Base-by-base conservation (phyloP, 495 filamentous ascomycete genomes). In the Cercophora sp. region DNA sequence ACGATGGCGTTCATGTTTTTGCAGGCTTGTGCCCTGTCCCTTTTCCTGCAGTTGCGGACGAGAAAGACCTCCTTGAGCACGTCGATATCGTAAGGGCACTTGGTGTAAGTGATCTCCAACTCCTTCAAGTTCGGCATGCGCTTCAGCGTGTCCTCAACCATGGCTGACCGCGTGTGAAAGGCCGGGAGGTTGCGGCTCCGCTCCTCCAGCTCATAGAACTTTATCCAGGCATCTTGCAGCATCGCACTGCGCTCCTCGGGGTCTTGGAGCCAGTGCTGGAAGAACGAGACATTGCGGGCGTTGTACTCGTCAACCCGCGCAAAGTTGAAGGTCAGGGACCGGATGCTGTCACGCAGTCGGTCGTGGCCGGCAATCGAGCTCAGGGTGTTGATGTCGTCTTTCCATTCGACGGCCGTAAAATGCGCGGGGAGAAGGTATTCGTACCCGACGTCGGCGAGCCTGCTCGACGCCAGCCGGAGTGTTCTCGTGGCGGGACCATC, bases 321-420 rank as follows among this genome's bases (percentile, higher is more conserved):
- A 50, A 77, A 71, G 61, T 75, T 75, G 56, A 77, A 68, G 52
- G 67, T 69, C 55, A 76, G 54, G 13, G 68, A 66, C 31, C 55
- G 61, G 65, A 75, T 73, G 45, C 60, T 66, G 27, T 56, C 55
- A 39, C 70, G 66, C 19, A 77, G 64, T 6, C 70, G 72, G 19
- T 70, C 67, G 51, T 74, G 68, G 48, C 60, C 56, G 34, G 74
- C 71, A 48, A 77, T 74, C 36, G 57, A 62, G 48, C 70, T 65
- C 37, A 77, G 62, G 31, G 68, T 62, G 48, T 67, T 61, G 60
- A 77, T 66, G 56, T 77, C 74, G 55, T 76, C 66, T 39, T 66
- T 64, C 73, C 73, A 77, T 48, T 70, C 64, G 52, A 74, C 66
- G 32, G 67, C 67, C 32, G 62, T 70, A 59, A 76, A 76, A 36